Evolutionary conservation across 1,284 basidiomycete species (phyloP).

Genomic region (Apiotrichum veenhuisii): DNA sequence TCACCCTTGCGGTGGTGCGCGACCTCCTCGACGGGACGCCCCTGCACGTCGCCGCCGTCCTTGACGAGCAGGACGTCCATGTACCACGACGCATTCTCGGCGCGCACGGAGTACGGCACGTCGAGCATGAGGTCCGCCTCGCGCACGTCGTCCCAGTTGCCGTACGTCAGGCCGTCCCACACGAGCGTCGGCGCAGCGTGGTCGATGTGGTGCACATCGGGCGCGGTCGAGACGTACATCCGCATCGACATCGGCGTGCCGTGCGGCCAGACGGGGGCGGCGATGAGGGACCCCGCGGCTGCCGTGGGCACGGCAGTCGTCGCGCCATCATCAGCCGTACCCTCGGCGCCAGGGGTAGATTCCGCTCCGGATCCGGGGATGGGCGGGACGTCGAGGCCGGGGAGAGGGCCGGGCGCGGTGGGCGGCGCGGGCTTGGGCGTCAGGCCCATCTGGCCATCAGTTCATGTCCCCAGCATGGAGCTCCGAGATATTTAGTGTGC

Average conservation of each 20-base stretch:
- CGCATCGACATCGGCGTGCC: conserved; percentile 58
- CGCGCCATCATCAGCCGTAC: conserved; percentile 2
- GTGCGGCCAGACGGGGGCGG: conserved; percentile 45
- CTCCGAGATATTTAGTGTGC: too few relatives aligned
- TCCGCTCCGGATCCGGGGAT: too few relatives aligned
- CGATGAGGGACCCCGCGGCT: conserved; percentile 11
- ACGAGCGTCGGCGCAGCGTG: conserved; percentile 31
- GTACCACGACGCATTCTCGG: conserved; percentile 70
- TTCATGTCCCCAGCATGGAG: too few relatives aligned
- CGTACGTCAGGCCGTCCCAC: conserved; percentile 80
- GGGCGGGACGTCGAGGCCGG: too few relatives aligned
- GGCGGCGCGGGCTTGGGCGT: background rate
- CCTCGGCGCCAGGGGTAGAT: background rate
- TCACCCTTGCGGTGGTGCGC: conserved; percentile 74
- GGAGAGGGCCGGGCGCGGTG: too few relatives aligned
- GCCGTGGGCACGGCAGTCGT: background rate
- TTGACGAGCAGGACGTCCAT: conserved; percentile 76
- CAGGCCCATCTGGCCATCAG: background rate
- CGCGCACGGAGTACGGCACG: conserved; percentile 69
- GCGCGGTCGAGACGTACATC: conserved; percentile 60
- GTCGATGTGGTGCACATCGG: conserved; percentile 52
- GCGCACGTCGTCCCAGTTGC: conserved; percentile 69
- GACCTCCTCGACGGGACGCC: conserved; percentile 61
- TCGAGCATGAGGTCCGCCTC: conserved; percentile 64
- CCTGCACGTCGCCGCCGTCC: conserved; percentile 56